phyloP scores from a whole-genome alignment of 202 grass and related monocot genomes.

The Digitaria exilis region DNA sequence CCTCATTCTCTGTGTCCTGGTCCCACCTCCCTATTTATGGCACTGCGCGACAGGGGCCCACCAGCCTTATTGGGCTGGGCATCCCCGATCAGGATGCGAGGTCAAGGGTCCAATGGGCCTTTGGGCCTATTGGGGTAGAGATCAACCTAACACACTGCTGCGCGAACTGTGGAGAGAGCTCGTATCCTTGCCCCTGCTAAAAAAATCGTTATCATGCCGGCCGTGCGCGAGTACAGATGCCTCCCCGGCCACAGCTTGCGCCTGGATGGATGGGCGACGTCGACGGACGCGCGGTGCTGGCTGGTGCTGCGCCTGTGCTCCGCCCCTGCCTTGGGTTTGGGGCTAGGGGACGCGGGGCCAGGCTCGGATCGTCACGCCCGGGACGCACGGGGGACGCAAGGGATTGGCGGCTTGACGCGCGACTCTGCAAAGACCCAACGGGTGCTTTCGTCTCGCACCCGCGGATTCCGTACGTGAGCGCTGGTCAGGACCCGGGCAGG shows the following conservation, averaged over 20 bases:
- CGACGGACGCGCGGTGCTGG: conserved; percentile 9
- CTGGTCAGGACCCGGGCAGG: background rate
- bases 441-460: background rate
- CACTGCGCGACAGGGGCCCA: too few relatives aligned
- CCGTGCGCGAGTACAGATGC: background rate
- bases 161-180: background rate
- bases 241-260: background rate
- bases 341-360: background rate
- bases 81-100: too few relatives aligned
- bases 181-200: background rate
- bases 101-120: too few relatives aligned
- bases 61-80: too few relatives aligned
- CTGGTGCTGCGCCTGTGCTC: background rate
- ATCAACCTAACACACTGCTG: too few relatives aligned
- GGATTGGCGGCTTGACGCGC: background rate
- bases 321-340: background rate
- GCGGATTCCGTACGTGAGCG: background rate
- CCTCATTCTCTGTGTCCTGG: too few relatives aligned
- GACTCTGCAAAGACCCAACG: background rate
- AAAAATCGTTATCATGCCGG: conserved; percentile 39
- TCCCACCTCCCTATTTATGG: too few relatives aligned
- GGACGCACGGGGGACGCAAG: background rate
- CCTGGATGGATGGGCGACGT: conserved; percentile 17
- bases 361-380: background rate
- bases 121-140: too few relatives aligned